Evolutionary conservation across 106 monocot species (phyloP).

Genomic region (Apostasia ramifera): DNA sequence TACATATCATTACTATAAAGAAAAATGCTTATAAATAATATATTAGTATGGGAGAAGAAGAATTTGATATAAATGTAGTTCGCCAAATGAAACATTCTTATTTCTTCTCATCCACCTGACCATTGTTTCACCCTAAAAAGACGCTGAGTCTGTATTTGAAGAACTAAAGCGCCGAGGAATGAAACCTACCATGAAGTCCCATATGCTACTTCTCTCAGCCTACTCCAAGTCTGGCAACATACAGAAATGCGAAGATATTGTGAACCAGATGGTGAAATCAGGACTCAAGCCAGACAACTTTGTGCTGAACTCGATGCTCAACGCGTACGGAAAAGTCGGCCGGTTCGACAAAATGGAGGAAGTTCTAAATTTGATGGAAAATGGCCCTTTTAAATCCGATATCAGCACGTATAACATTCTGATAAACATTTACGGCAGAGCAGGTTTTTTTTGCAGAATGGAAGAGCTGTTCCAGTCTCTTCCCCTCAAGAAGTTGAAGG

Average conservation of each 20-base stretch:
- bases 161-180: conserved; percentile 68
- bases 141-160: conserved; percentile 61
- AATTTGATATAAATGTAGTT: no score
- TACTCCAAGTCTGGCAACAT: conserved; percentile 77
- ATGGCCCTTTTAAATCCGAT: conserved; percentile 31
- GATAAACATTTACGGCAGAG: conserved; percentile 69
- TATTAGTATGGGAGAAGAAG: no score
- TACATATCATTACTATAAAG: no score
- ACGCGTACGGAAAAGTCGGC: conserved; percentile 67
- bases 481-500: conserved; percentile 23
- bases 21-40: no score
- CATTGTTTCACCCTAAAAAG: conserved; percentile 10
- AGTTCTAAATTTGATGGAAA: conserved; percentile 47
- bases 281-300: conserved; percentile 77
- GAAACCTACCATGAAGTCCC: conserved; percentile 88
- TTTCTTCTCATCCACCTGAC: no score
- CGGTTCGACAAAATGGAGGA: conserved; percentile 76
- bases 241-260: conserved; percentile 63
- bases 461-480: conserved; percentile 57
- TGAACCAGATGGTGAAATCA: conserved; percentile 77
- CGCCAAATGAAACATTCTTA: no score
- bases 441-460: conserved; percentile 65
- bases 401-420: conserved; percentile 86
- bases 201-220: conserved; percentile 89
- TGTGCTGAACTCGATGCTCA: conserved; percentile 70